Evolutionary conservation across 1,139 yeast species (phyloP).

Genomic region (Taphrina flavorubra): DNA sequence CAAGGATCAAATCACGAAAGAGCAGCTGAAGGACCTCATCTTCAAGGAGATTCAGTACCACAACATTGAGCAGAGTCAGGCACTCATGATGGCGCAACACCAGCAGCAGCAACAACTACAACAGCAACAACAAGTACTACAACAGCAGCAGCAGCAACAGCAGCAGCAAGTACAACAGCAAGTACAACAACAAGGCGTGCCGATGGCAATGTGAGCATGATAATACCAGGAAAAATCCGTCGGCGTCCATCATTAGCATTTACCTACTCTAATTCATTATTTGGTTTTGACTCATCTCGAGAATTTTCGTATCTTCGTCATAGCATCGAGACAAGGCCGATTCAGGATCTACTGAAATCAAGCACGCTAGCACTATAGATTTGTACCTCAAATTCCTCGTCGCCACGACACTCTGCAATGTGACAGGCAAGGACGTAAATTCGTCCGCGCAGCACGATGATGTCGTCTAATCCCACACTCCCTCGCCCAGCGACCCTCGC

Average conservation of each 20-base stretch:
- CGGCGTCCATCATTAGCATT: slow-evolving; percentile 2
- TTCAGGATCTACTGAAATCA: not conserved
- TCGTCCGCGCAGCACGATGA: not conserved
- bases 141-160: slow-evolving; percentile 27
- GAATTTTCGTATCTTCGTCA: too few relatives aligned
- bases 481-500: slow-evolving; percentile 2
- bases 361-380: slow-evolving; percentile 18
- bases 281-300: too few relatives aligned
- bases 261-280: too few relatives aligned
- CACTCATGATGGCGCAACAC: slow-evolving; percentile 13
- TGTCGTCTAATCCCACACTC: not conserved
- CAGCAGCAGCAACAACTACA: slow-evolving; percentile 33
- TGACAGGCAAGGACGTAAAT: not conserved
- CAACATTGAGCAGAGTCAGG: slow-evolving; percentile 21
- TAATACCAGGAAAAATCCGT: not conserved
- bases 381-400: slow-evolving; percentile 17
- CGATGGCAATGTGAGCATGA: slow-evolving; percentile 7
- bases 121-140: slow-evolving; percentile 24
- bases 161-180: slow-evolving; percentile 18
- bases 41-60: slow-evolving; percentile 42
- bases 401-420: not conserved
- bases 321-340: not conserved
- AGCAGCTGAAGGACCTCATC: slow-evolving; percentile 63
- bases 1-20: slow-evolving; percentile 71
- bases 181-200: slow-evolving; percentile 17